Evolutionary conservation across 257 asterid species (phyloP).

Genomic region (Gentiana dahurica): DNA sequence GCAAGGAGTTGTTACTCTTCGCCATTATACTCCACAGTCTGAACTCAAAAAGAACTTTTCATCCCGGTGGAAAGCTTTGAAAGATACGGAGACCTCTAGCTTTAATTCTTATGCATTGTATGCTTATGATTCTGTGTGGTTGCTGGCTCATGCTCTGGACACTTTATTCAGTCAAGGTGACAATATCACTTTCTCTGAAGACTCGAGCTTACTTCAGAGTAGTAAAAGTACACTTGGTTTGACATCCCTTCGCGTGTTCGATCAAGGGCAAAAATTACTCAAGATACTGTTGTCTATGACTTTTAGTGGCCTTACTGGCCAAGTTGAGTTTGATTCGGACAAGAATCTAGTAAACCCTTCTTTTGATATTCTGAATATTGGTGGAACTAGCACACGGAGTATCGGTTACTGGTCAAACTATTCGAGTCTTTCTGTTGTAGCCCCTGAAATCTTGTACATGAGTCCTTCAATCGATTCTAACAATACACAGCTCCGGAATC

Average conservation of each 20-base stretch:
- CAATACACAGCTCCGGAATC: constrained; percentile 32
- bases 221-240: no score
- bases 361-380: constrained; percentile 50
- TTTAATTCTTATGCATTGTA: constrained; percentile 57
- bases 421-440: constrained; percentile 42
- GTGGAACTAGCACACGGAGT: constrained; percentile 32
- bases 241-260: constrained; percentile 11
- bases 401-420: constrained; percentile 72
- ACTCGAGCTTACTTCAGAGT: no score
- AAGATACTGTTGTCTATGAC: constrained; percentile 30
- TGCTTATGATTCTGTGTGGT: constrained; percentile 36
- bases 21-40: constrained; percentile 54
- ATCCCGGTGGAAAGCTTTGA: constrained; percentile 34
- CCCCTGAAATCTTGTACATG: constrained; percentile 38
- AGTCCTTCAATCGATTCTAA: constrained; percentile 33
- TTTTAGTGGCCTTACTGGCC: constrained; percentile 53
- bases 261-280: constrained; percentile 47
- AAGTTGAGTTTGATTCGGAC: constrained; percentile 39
- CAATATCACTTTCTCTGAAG: no score
- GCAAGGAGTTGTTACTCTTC: constrained; percentile 56
- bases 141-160: no score
- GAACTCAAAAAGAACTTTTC: constrained; percentile 26
- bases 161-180: no score
- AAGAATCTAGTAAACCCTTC: constrained; percentile 48
- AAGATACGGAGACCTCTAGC: constrained; percentile 14